Conservation (phyloP, 352 stramenopile genomes). For the Phytopythium chamaehyphon region DNA sequence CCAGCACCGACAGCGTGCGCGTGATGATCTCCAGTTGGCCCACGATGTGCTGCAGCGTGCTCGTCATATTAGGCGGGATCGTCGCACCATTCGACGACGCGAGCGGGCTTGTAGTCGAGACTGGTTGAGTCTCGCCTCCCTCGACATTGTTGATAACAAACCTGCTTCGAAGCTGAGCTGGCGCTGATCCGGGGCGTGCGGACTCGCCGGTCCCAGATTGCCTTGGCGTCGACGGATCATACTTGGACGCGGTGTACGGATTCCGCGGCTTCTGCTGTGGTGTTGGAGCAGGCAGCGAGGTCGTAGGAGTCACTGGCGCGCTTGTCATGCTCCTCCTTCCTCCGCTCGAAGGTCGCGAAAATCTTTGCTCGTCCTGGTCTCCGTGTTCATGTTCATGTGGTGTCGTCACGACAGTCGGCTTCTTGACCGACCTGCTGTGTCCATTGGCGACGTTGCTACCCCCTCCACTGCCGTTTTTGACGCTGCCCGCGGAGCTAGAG, state of each 20-base stretch:
- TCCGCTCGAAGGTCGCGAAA: background rate
- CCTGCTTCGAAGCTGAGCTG: constrained; percentile 1
- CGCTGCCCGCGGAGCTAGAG: background rate
- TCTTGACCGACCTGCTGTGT: constrained; percentile 3
- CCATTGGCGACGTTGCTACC: constrained; percentile 4
- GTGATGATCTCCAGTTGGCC: constrained; percentile 89
- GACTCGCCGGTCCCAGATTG: constrained; percentile 1
- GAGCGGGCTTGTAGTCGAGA: background rate
- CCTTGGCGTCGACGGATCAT: constrained; percentile 20
- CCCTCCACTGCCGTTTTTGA: constrained; percentile 5
- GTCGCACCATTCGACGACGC: background rate
- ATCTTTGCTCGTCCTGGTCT: background rate
- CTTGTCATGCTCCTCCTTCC: background rate
- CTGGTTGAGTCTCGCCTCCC: background rate
- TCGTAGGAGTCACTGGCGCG: constrained; percentile 11
- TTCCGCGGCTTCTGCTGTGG: constrained; percentile 37
- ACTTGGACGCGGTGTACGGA: constrained; percentile 30
- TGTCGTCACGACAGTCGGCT: constrained; percentile 8
- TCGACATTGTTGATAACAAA: background rate
- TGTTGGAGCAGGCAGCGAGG: constrained; percentile 29
- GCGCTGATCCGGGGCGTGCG: constrained; percentile 1
- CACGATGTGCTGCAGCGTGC: constrained; percentile 87
- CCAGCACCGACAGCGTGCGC: constrained; percentile 72
- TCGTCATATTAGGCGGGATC: constrained; percentile 23
- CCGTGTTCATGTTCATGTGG: constrained; percentile 6